Conservation (phyloP, 2,329 filamentous ascomycete species). For the Lithohypha guttulata region DNA sequence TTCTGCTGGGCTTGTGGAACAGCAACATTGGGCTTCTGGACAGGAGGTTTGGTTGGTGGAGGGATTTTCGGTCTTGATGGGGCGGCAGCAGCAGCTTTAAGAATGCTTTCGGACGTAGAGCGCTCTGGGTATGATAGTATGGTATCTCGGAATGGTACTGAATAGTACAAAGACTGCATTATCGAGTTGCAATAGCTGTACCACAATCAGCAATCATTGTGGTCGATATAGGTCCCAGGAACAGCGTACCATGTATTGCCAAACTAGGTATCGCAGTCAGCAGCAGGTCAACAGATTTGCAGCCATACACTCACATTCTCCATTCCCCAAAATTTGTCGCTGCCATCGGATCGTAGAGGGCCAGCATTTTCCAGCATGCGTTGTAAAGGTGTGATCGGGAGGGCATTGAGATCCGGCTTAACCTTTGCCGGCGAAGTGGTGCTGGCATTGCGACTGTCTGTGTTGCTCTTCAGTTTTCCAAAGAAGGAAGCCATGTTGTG, state of each 20-base stretch:
- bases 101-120: constrained; percentile 58
- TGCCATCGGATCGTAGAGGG: constrained; percentile 72
- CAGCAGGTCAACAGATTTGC: constrained; percentile 14
- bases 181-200: constrained; percentile 97
- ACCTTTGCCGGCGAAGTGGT: constrained; percentile 41
- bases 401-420: constrained; percentile 41
- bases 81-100: constrained; percentile 52
- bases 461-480: constrained; percentile 40
- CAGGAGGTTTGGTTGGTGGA: neutral
- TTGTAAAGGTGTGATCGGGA: constrained; percentile 49
- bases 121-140: constrained; percentile 80
- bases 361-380: constrained; percentile 75
- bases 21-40: constrained; percentile 34
- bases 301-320: constrained; percentile 66
- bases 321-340: constrained; percentile 95
- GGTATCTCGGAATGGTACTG: constrained; percentile 82
- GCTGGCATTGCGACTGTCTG: constrained; percentile 30
- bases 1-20: constrained; percentile 41
- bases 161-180: constrained; percentile 93
- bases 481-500: constrained; percentile 43
- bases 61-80: constrained; percentile 45
- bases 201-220: neutral
- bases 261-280: constrained; percentile 50
- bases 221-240: neutral
- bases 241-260: constrained; percentile 85